These are phyloP conservation scores for Leucoagaricus sp. DNA, from an alignment of 1,284 basidiomycete genomes.

Conservation along the genomic window DNA sequence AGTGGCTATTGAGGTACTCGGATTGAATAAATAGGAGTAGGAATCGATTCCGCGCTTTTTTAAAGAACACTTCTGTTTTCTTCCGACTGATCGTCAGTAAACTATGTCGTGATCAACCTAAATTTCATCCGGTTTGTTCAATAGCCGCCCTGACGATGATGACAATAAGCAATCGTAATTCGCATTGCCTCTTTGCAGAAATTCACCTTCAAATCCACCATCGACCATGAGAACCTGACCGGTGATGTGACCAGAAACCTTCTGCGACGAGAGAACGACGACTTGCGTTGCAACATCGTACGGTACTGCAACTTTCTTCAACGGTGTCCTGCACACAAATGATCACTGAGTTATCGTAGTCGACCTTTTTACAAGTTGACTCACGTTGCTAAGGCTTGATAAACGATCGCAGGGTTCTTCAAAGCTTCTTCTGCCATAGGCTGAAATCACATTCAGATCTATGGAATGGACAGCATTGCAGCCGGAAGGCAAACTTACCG, in stretches of 20 bases:
- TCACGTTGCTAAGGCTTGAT: conserved; percentile 65
- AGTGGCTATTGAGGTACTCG: conserved; percentile 30
- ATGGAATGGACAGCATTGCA: neutral
- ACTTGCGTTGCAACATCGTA: conserved; percentile 70
- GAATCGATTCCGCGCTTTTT: neutral
- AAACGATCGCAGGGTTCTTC: conserved; percentile 39
- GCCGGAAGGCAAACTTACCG: conserved; percentile 28
- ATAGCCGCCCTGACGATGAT: conserved; percentile 19
- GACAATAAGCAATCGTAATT: neutral
- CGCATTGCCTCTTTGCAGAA: neutral
- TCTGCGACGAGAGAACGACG: conserved; percentile 58
- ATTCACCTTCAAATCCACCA: conserved; percentile 76
- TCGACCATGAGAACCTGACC: conserved; percentile 73
- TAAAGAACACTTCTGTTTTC: neutral
- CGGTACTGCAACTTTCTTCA: conserved; percentile 69
- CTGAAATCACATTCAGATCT: conserved; percentile 21
- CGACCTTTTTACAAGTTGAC: too few relatives aligned
- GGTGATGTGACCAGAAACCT: conserved; percentile 69
- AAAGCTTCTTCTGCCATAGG: conserved; percentile 49
- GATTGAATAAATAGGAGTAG: conserved; percentile 21
- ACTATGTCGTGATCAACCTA: too few relatives aligned
- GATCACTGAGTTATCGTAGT: too few relatives aligned
- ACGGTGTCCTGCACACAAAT: conserved; percentile 51
- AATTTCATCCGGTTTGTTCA: conserved; percentile 18
- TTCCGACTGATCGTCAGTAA: too few relatives aligned